Evolutionary conservation across 148 eudicot species (phyloP), one percentile per base, ranked within the genome.

Genomic region (Chenopodium suecicum): DNA sequence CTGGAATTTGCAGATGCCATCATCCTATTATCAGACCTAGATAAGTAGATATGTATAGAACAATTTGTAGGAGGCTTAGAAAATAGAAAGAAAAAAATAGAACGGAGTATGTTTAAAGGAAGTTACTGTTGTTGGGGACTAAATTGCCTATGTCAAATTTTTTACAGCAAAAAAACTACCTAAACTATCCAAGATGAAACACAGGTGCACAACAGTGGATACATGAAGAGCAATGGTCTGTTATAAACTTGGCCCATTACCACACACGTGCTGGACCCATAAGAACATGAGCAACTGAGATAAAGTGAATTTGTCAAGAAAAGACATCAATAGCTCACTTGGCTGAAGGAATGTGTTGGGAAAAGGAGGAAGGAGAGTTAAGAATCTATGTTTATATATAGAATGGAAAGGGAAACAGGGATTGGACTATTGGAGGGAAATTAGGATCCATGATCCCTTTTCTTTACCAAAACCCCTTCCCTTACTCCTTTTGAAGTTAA

Each of bases 191-290:
- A 4, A 78, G 63, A 44, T 65, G 23, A 13, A 77, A 11, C 22
- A 19, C 19, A 31, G 9, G 8, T 12, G 9, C 31, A 29, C 32
- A 8, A 10, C 60, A 67, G 17, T 22, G 19, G 37, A 64, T 65
- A 47, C 73, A 78, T 77, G 70, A 77, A 62, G 32, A 77, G 41
- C 25, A 64, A 50, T 50, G 54, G 14, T 50, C 54, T 9, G 7
- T 41, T 50, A 50, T 50, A 50, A 50, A 41, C 44, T 41, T 41
- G 44, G 44, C 44, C 44, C 5, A 41, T 41, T 41, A 22, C 62
- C 62, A 14, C 62, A 56, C 22, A 56, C 22, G 16, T 7, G 46
- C 46, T 13, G 73, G n/a, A 69, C 22, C 8, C 73, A 34, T 14
- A 67, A 69, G 2, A 4, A 69, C 32, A 13, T 34, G 44, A 22